Conservation (phyloP, 345 rosid genomes). For the Mangifera indica region DNA sequence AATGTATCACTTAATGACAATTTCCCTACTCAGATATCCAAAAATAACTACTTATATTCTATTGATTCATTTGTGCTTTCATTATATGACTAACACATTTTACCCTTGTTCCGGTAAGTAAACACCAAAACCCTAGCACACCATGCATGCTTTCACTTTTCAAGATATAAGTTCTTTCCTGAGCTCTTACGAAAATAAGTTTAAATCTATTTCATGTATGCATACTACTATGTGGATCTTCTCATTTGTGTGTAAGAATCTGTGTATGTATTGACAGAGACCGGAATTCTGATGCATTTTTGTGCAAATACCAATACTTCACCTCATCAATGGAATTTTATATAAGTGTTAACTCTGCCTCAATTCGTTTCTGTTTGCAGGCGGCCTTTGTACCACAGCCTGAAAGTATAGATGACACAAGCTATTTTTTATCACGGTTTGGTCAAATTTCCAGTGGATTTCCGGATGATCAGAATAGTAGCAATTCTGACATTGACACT, state of each 20-base stretch:
- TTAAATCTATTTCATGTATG: neutral
- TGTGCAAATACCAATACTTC: neutral
- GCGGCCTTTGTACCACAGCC: conserved; percentile 78
- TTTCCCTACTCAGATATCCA: too few relatives aligned
- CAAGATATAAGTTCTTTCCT: too few relatives aligned
- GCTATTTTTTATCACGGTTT: conserved; percentile 71
- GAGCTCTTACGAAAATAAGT: neutral
- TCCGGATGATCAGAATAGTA: conserved; percentile 41
- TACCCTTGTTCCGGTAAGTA: too few relatives aligned
- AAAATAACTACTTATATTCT: too few relatives aligned
- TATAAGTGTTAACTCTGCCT: neutral
- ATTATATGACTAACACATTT: too few relatives aligned
- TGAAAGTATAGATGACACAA: conserved; percentile 66
- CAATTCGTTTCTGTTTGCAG: conserved; percentile 27
- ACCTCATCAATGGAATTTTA: neutral
- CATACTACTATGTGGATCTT: too few relatives aligned
- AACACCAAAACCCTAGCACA: too few relatives aligned
- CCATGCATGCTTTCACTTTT: too few relatives aligned
- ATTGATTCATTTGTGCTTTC: too few relatives aligned
- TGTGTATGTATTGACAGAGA: conserved; percentile 8
- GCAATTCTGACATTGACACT: conserved; percentile 36
- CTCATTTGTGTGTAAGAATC: neutral
- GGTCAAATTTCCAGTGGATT: conserved; percentile 35
- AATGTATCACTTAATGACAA: too few relatives aligned
- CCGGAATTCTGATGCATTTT: neutral